Base-by-base conservation (phyloP, 1,284 basidiomycete genomes). In the Gomphus bonarii region DNA sequence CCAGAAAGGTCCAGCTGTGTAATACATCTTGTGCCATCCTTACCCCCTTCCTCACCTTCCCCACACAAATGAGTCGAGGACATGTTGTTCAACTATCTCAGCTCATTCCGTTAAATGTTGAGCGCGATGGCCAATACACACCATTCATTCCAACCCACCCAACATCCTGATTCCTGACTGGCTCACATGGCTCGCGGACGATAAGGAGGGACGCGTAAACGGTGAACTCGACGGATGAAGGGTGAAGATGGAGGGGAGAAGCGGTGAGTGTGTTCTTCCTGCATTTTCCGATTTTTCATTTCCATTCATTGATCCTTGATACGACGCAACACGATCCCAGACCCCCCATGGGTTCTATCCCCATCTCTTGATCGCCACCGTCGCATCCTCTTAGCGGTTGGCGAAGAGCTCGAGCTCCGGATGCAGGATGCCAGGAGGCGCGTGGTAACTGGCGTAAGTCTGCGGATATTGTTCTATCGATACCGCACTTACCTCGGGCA, bases 111-210 rank as follows among this genome's bases (percentile, higher is more conserved):
- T 25, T 25, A 25, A 25, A 25, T 25, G 25, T 25, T 25, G 25
- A 25, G 25, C 25, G 25, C 25, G 3, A 4, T 25, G 25, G 25
- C 25, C 25, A 25, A 25, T 4, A 25, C 25, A 25, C 25, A 2
- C n/a, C n/a, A n/a, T n/a, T n/a, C n/a, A n/a, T n/a, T n/a, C n/a
- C n/a, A n/a, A n/a, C n/a, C n/a, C n/a, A n/a, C n/a, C n/a, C n/a
- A n/a, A n/a, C n/a, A n/a, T n/a, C n/a, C n/a, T n/a, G n/a, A n/a
- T n/a, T n/a, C n/a, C n/a, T n/a, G n/a, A n/a, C n/a, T n/a, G n/a
- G n/a, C 68, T 95, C 51, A 84, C 87, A 1, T 95, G 92, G 91
- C 74, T 95, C 3, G 66, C 71, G 1, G 88, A 89, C 63, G 81
- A 89, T 60, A 78, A 77, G 59, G 72, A 79, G 52, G 79, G 88